Percentiles rank a stretch among this genome's conserved stretches.
Conservation (phyloP, 495 filamentous ascomycete species). For the Alectoria sarmentosa region DNA sequence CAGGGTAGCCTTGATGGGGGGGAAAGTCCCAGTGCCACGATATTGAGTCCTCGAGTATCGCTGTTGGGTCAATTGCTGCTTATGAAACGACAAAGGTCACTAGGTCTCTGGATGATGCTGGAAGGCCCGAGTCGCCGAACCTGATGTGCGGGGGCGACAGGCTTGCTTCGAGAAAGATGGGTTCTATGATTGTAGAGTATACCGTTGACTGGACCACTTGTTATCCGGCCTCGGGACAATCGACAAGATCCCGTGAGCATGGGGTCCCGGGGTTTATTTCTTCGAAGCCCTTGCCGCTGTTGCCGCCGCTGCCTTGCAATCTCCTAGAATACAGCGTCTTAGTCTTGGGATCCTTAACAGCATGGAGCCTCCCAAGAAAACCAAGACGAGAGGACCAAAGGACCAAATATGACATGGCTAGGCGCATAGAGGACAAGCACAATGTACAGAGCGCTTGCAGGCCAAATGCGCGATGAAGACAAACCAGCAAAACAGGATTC, state of each 20-base stretch:
- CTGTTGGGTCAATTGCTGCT: background rate
- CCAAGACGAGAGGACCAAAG: background rate
- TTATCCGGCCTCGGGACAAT: background rate
- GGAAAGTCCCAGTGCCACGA: background rate
- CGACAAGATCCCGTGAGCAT: background rate
- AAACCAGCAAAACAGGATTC: constrained; percentile 1
- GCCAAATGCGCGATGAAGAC: background rate
- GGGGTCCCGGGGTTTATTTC: constrained; percentile 4
- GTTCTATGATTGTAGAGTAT: background rate
- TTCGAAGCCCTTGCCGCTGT: constrained; percentile 5
- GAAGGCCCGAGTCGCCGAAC: background rate
- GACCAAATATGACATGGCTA: background rate
- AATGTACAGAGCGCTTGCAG: background rate
- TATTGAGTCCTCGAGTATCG: background rate
- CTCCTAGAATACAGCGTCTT: constrained; percentile 10
- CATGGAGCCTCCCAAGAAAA: background rate
- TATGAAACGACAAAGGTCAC: background rate
- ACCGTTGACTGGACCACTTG: background rate
- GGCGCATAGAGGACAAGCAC: background rate
- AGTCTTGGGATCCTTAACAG: constrained; percentile 2
- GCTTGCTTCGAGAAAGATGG: background rate
- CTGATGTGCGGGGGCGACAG: background rate
- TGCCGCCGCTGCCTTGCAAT: constrained; percentile 14
- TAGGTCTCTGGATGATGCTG: background rate
- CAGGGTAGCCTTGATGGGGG: background rate